These are phyloP conservation scores for Rhododendron simsii DNA, from an alignment of 148 eudicot genomes.

Conservation along the genomic window DNA sequence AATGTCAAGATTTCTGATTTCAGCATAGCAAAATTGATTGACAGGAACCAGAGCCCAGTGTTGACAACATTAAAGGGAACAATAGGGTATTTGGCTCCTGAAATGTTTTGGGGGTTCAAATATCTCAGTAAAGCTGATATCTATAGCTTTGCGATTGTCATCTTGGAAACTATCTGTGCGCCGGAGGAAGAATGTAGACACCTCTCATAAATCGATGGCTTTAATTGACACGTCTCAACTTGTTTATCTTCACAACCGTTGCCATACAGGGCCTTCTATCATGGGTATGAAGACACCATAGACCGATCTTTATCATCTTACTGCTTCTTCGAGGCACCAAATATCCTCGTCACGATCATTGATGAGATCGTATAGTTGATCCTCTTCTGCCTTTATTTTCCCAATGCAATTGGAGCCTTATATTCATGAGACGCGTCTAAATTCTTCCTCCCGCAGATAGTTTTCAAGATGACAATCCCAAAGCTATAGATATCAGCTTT, in stretches of 20 bases:
- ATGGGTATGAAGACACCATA: constrained; percentile 19
- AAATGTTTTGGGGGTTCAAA: too few relatives aligned
- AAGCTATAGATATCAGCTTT: not conserved
- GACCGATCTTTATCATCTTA: constrained; percentile 20
- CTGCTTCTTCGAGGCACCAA: constrained; percentile 9
- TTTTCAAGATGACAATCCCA: not conserved
- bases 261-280: constrained; percentile 19
- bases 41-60: too few relatives aligned
- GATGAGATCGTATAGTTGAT: constrained; percentile 13
- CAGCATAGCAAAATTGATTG: too few relatives aligned
- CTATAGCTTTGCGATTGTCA: too few relatives aligned
- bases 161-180: too few relatives aligned
- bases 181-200: too few relatives aligned
- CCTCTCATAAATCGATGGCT: too few relatives aligned
- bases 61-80: too few relatives aligned
- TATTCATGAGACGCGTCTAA: constrained; percentile 1
- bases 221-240: too few relatives aligned
- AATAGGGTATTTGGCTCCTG: too few relatives aligned
- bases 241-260: constrained; percentile 5
- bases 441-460: constrained; percentile 12
- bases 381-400: not conserved
- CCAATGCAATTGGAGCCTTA: not conserved
- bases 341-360: not conserved
- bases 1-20: too few relatives aligned
- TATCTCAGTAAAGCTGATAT: too few relatives aligned